phyloP scores from a whole-genome alignment of 106 monocot species.

The Dendrobium catenatum region DNA sequence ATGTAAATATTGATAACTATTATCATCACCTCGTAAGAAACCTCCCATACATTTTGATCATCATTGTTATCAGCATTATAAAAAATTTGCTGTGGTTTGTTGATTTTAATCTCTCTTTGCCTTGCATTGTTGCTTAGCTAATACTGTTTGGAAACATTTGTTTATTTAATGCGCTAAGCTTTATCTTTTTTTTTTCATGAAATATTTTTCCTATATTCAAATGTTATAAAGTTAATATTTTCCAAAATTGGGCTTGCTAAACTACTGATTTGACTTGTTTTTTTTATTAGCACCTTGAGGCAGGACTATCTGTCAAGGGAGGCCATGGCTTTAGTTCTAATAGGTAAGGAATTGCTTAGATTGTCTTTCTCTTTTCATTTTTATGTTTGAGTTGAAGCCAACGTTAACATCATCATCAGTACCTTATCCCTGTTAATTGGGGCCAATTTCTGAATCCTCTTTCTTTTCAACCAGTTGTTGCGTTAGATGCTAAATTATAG shows the following conservation, averaged over 20 bases:
- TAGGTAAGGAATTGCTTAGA: conserved; percentile 34
- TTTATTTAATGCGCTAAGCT: neutral
- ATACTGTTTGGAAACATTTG: neutral
- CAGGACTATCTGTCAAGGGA: conserved; percentile 64
- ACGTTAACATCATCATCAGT: neutral
- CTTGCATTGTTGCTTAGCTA: neutral
- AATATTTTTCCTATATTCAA: conserved; percentile 1
- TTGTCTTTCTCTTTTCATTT: neutral
- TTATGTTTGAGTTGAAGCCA: neutral
- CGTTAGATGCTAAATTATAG: neutral
- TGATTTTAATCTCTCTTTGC: neutral
- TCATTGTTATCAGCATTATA: neutral
- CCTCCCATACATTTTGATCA: neutral
- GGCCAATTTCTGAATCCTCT: neutral
- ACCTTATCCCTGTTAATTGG: neutral
- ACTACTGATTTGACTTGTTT: conserved; percentile 7
- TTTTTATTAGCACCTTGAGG: conserved; percentile 60
- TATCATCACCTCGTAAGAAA: neutral
- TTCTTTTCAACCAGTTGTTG: neutral
- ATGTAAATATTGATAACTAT: neutral
- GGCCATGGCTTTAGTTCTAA: conserved; percentile 51
- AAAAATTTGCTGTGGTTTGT: neutral
- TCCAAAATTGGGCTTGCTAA: neutral
- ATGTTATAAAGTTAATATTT: neutral
- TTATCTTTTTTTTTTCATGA: neutral